These are phyloP conservation scores for Penicillium crustosum DNA, from an alignment of 2,329 filamentous ascomycete genomes.

Conservation along the genomic window DNA sequence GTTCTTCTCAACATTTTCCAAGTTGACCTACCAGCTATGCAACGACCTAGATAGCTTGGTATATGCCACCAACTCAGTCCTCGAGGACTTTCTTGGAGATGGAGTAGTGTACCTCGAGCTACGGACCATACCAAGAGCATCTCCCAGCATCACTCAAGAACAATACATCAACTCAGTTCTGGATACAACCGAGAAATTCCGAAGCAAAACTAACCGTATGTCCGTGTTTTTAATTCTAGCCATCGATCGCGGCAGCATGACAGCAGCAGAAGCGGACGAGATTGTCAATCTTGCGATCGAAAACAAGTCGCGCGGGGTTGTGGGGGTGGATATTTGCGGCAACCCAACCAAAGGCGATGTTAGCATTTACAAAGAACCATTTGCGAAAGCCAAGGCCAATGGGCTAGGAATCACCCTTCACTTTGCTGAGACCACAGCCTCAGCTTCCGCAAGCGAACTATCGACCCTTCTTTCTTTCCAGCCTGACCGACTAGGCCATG, in stretches of 20 bases:
- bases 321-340: constrained; percentile 77
- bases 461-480: constrained; percentile 62
- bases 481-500: constrained; percentile 72
- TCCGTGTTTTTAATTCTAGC: constrained; percentile 69
- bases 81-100: constrained; percentile 66
- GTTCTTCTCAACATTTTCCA: constrained; percentile 76
- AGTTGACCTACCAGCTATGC: constrained; percentile 75
- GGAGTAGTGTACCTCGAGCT: constrained; percentile 77
- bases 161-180: constrained; percentile 68
- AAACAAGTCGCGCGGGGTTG: constrained; percentile 57
- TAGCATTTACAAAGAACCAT: constrained; percentile 58
- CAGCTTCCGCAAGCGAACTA: constrained; percentile 61
- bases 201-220: constrained; percentile 47
- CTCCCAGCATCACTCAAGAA: constrained; percentile 59
- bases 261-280: constrained; percentile 58
- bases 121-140: constrained; percentile 72
- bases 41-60: constrained; percentile 60
- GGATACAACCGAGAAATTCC: constrained; percentile 58
- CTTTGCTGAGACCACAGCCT: constrained; percentile 68
- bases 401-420: constrained; percentile 70
- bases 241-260: constrained; percentile 66
- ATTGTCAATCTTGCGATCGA: constrained; percentile 63
- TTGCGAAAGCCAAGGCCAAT: constrained; percentile 55
- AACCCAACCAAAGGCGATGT: constrained; percentile 67
- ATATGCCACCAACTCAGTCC: constrained; percentile 64